A percentile compares a stretch with the other conserved stretches of the same genome.
Evolutionary conservation across 2,329 filamentous ascomycete species (phyloP).

Genomic region (Ascochyta koolunga): DNA sequence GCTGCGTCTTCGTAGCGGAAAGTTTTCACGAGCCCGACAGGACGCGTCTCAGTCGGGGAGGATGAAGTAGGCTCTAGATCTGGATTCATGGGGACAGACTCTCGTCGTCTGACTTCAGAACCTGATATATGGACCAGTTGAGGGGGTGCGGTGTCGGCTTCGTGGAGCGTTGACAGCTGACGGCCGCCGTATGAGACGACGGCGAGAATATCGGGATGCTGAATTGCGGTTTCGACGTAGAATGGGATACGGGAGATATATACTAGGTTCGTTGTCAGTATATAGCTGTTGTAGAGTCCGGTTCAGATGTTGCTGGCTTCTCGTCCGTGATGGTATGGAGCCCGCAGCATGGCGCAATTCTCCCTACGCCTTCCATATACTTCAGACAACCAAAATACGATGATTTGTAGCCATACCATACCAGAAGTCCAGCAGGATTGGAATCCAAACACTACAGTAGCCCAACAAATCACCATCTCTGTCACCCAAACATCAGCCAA

Average conservation of each 20-base stretch:
- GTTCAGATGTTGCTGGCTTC: too few species aligned
- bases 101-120: constrained; percentile 24
- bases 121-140: constrained; percentile 42
- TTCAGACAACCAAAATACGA: too few species aligned
- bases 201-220: constrained; percentile 36
- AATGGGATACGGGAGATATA: constrained; percentile 41
- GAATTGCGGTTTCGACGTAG: constrained; percentile 36
- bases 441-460: too few species aligned
- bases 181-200: constrained; percentile 41
- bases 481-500: background rate
- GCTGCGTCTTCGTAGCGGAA: constrained; percentile 35
- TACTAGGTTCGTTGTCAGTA: constrained; percentile 16
- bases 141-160: constrained; percentile 25
- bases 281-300: too few species aligned
- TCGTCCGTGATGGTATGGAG: too few species aligned
- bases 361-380: too few species aligned
- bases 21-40: constrained; percentile 26
- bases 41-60: constrained; percentile 6
- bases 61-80: constrained; percentile 13
- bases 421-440: too few species aligned
- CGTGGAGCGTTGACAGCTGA: constrained; percentile 34
- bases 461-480: too few species aligned
- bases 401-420: too few species aligned
- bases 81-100: constrained; percentile 29
- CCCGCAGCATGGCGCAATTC: too few species aligned